These are phyloP conservation scores for Emergomyces orientalis DNA, from an alignment of 2,329 filamentous ascomycete species.

Conservation along the genomic window DNA sequence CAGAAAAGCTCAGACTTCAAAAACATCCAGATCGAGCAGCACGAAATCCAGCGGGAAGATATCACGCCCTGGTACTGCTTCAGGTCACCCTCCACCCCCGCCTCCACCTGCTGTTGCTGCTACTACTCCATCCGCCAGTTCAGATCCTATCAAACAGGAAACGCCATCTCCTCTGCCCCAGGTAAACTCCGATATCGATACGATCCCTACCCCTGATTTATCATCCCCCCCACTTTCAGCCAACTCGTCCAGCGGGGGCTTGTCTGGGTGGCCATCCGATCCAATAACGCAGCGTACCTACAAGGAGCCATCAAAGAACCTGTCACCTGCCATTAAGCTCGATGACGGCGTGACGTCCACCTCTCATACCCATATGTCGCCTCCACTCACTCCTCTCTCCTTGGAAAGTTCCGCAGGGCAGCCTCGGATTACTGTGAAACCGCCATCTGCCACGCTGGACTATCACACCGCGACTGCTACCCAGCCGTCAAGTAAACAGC, in stretches of 20 bases:
- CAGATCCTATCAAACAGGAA: conserved; percentile 3
- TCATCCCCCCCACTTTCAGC: background rate
- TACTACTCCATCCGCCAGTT: background rate
- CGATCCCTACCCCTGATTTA: background rate
- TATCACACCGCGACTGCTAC: conserved; percentile 14
- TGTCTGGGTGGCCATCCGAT: background rate
- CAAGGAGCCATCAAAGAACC: background rate
- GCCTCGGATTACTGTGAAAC: conserved; percentile 21
- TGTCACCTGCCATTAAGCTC: background rate
- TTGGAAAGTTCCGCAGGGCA: conserved; percentile 6
- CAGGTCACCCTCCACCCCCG: background rate
- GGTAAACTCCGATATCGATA: background rate
- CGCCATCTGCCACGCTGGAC: conserved; percentile 25
- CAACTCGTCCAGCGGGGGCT: background rate
- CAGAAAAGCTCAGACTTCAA: conserved; percentile 21
- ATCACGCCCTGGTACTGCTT: background rate
- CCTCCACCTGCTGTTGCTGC: background rate
- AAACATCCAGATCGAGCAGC: conserved; percentile 24
- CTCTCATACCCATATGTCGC: conserved; percentile 5
- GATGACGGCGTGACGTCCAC: background rate
- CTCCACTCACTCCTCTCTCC: conserved; percentile 12
- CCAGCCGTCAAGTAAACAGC: conserved; percentile 23
- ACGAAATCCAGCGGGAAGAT: background rate
- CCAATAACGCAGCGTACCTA: background rate
- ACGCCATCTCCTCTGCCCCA: background rate